These are phyloP conservation scores for Artomyces pyxidatus DNA, from an alignment of 768 basidiomycete genomes.

Conservation along the genomic window DNA sequence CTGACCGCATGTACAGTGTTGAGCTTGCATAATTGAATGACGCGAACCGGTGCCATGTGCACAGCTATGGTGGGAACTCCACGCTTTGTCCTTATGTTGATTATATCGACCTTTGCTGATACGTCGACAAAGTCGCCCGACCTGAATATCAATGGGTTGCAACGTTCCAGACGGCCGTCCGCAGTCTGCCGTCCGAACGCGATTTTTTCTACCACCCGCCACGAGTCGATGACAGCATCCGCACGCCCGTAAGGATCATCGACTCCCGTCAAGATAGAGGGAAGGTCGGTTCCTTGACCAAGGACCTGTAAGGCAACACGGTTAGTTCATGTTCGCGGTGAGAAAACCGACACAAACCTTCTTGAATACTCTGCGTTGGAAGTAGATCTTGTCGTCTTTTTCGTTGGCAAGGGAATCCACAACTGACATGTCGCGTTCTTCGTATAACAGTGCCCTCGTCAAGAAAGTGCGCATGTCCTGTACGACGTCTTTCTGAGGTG, in stretches of 20 bases:
- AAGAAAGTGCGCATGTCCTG: neutral
- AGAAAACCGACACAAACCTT: neutral
- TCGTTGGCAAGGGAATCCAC: neutral
- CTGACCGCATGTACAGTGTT: no score
- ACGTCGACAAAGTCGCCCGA: neutral
- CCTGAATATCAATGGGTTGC: neutral
- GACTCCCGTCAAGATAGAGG: neutral
- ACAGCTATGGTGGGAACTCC: neutral
- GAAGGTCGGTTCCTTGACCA: no score
- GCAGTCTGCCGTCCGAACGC: neutral
- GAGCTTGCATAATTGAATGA: neutral
- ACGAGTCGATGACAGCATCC: neutral
- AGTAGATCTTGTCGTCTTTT: neutral
- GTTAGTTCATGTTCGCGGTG: neutral
- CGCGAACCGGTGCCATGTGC: neutral
- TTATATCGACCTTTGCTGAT: neutral
- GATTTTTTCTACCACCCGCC: neutral
- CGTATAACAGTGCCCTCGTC: neutral
- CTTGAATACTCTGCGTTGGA: neutral
- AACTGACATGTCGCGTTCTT: neutral
- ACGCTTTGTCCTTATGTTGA: neutral
- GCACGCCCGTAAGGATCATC: neutral
- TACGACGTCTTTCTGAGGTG: neutral
- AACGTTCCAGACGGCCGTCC: neutral
- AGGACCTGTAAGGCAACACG: neutral